Percentiles rank a stretch among this genome's conserved stretches.
Evolutionary conservation across 1,139 yeast genomes (phyloP).

Genomic region (Martiniozyma asiatica): DNA sequence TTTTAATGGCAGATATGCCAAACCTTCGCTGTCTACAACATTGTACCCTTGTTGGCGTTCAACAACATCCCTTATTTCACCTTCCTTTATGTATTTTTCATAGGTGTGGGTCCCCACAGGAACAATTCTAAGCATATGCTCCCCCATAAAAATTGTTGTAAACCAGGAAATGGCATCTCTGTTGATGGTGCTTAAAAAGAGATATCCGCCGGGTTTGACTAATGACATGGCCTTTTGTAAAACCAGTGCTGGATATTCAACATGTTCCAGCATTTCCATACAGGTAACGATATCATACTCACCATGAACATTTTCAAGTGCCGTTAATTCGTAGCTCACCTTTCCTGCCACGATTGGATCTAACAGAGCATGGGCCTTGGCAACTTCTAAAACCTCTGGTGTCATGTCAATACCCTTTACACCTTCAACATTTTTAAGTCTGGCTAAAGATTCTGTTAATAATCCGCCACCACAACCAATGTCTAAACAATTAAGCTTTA

Average conservation of each 20-base stretch:
- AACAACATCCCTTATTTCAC: constrained; percentile 63
- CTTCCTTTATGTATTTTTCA: constrained; percentile 71
- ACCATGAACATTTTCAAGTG: constrained; percentile 48
- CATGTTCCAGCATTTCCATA: constrained; percentile 94
- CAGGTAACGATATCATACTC: constrained; percentile 70
- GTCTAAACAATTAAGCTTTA: constrained; percentile 51
- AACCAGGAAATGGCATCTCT: constrained; percentile 84
- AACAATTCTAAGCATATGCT: constrained; percentile 63
- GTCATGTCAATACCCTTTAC: constrained; percentile 85
- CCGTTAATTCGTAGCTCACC: constrained; percentile 44
- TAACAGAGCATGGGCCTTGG: constrained; percentile 47
- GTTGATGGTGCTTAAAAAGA: constrained; percentile 84
- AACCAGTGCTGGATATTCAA: constrained; percentile 68
- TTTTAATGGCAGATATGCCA: constrained; percentile 65
- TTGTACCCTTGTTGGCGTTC: constrained; percentile 28
- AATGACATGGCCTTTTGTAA: constrained; percentile 53
- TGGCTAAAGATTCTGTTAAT: constrained; percentile 73
- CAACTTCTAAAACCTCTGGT: constrained; percentile 69
- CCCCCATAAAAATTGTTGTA: constrained; percentile 88
- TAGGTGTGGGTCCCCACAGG: constrained; percentile 89
- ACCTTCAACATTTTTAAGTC: constrained; percentile 47
- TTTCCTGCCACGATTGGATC: constrained; percentile 48
- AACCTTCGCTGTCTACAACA: constrained; percentile 62
- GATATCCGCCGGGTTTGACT: constrained; percentile 71
- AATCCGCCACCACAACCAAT: constrained; percentile 99